phyloP scores from a whole-genome alignment of 2,329 filamentous ascomycete species.

The Dactylellina sp. region DNA sequence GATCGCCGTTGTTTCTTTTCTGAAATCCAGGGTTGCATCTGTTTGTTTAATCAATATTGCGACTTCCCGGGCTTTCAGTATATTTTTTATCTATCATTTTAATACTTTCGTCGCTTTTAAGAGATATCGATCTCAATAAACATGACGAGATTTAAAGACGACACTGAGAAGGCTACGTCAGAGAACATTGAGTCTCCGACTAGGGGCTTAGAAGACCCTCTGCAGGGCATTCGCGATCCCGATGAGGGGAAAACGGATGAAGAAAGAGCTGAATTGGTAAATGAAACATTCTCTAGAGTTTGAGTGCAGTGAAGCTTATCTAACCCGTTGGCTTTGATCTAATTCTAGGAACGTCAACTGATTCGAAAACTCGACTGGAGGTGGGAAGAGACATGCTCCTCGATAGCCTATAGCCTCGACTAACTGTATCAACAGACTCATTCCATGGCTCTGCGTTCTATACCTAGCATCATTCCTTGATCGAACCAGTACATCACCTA shows the following conservation, averaged over 20 bases:
- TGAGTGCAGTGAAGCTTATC: constrained; percentile 10
- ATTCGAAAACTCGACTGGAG: constrained; percentile 73
- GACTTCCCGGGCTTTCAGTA: not conserved
- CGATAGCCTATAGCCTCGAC: constrained; percentile 2
- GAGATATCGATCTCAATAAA: not conserved
- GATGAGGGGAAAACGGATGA: constrained; percentile 75
- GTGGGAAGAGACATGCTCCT: constrained; percentile 70
- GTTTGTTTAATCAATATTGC: constrained; percentile 11
- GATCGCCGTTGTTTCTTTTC: constrained; percentile 27
- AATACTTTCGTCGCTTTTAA: not conserved
- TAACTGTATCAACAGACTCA: constrained; percentile 39
- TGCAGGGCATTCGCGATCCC: constrained; percentile 65
- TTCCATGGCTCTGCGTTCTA: constrained; percentile 71
- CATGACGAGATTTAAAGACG: constrained; percentile 11
- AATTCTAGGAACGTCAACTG: constrained; percentile 71
- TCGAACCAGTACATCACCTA: constrained; percentile 60
- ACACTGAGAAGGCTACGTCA: constrained; percentile 35
- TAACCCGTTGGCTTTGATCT: constrained; percentile 12
- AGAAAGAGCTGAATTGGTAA: constrained; percentile 73
- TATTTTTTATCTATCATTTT: constrained; percentile 12
- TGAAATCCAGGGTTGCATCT: constrained; percentile 11
- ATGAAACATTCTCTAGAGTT: constrained; percentile 60
- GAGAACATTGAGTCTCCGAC: constrained; percentile 44
- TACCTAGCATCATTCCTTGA: constrained; percentile 81
- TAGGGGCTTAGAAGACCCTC: constrained; percentile 23